phyloP scores from a whole-genome alignment of 2,329 filamentous ascomycete genomes.

The Stemphylium lycopersici region DNA sequence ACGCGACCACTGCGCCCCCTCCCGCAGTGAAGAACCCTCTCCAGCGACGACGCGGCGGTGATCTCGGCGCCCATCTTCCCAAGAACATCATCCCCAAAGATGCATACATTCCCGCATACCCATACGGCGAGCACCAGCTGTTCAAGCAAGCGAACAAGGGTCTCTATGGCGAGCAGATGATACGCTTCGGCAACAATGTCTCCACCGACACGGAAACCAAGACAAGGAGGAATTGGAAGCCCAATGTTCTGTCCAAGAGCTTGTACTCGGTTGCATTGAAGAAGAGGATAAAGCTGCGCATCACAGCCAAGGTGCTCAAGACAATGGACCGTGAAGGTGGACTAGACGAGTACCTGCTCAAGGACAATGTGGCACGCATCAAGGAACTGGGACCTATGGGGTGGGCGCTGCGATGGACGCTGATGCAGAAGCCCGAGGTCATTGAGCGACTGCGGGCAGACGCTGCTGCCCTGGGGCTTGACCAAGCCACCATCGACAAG shows the following conservation, averaged over 20 bases:
- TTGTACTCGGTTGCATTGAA: slow-evolving; percentile 69
- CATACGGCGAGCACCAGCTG: slow-evolving; percentile 70
- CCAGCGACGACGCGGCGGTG: slow-evolving; percentile 38
- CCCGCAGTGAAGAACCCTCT: slow-evolving; percentile 34
- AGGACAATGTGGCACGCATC: slow-evolving; percentile 76
- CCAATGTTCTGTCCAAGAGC: slow-evolving; percentile 71
- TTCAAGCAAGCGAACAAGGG: slow-evolving; percentile 84
- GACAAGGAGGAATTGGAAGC: slow-evolving; percentile 74
- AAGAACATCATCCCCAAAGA: slow-evolving; percentile 41
- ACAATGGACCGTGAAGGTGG: slow-evolving; percentile 83
- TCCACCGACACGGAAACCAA: slow-evolving; percentile 71
- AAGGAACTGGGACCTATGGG: slow-evolving; percentile 88
- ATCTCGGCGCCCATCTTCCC: slow-evolving; percentile 45
- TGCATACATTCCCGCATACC: slow-evolving; percentile 61
- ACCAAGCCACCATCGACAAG: slow-evolving; percentile 49
- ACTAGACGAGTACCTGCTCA: slow-evolving; percentile 88
- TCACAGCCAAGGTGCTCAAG: slow-evolving; percentile 69
- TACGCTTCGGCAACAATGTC: slow-evolving; percentile 81
- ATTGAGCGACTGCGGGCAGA: slow-evolving; percentile 70
- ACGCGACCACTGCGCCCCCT: slow-evolving; percentile 29
- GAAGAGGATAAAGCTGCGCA: slow-evolving; percentile 68
- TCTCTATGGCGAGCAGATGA: slow-evolving; percentile 72
- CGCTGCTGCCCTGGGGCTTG: slow-evolving; percentile 69
- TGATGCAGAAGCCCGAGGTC: slow-evolving; percentile 79
- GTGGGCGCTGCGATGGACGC: slow-evolving; percentile 86